A percentile compares a stretch with the other conserved stretches of the same genome.
These are phyloP conservation scores for Arthromyces matolae DNA, from an alignment of 768 basidiomycete species.

Conservation along the genomic window DNA sequence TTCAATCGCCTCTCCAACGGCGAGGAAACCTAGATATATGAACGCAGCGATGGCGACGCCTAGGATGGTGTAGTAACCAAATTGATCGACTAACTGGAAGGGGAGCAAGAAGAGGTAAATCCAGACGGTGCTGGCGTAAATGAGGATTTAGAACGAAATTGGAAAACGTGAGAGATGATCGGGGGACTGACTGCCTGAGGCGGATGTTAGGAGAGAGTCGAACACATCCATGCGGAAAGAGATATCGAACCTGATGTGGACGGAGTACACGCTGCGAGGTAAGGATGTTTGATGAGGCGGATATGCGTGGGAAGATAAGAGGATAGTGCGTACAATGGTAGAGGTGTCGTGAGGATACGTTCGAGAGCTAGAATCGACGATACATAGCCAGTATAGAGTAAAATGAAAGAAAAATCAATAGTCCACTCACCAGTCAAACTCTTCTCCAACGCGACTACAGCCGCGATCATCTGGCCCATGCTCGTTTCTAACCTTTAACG, in stretches of 20 bases:
- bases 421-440: constrained; percentile 40
- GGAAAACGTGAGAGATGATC: neutral
- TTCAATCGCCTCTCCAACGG: constrained; percentile 68
- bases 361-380: constrained; percentile 53
- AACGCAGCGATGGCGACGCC: constrained; percentile 64
- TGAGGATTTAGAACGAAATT: neutral
- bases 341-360: constrained; percentile 57
- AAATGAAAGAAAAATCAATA: neutral
- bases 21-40: constrained; percentile 74
- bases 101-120: constrained; percentile 74
- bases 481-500: constrained; percentile 50
- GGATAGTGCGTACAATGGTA: constrained; percentile 57
- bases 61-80: constrained; percentile 63
- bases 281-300: neutral
- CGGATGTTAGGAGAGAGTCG: neutral
- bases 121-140: constrained; percentile 55
- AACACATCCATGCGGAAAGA: too few relatives aligned
- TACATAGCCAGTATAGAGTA: neutral
- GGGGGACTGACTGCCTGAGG: constrained; percentile 29
- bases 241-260: constrained; percentile 48
- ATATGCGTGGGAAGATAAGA: too few relatives aligned
- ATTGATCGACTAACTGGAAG: constrained; percentile 64
- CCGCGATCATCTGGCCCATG: constrained; percentile 47
- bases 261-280: constrained; percentile 50
- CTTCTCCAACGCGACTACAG: constrained; percentile 51